Percentiles rank a stretch among this genome's conserved stretches.
These are phyloP conservation scores for Euphorbia celastroides DNA, from an alignment of 441 rosid genomes.

Conservation along the genomic window DNA sequence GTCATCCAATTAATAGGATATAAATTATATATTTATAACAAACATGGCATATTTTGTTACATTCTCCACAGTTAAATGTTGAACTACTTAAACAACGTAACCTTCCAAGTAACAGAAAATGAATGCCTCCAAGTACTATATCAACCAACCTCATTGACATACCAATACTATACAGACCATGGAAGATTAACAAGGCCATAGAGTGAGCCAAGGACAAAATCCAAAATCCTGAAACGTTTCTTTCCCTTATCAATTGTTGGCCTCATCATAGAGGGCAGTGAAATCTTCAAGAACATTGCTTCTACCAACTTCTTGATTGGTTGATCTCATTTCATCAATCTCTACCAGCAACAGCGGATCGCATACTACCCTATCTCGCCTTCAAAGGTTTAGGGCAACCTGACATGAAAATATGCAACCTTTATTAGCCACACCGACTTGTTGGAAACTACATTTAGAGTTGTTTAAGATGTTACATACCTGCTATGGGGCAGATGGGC, in stretches of 20 bases:
- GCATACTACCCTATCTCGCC: conserved; percentile 41
- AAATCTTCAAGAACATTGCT: conserved; percentile 65
- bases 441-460: neutral
- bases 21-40: no score
- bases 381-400: conserved; percentile 66
- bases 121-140: no score
- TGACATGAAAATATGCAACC: conserved; percentile 21
- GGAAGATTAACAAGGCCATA: no score
- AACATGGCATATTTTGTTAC: no score
- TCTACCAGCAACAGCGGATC: conserved; percentile 61
- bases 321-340: conserved; percentile 60
- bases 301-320: conserved; percentile 36
- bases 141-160: no score
- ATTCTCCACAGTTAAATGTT: no score
- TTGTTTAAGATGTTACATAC: conserved; percentile 26
- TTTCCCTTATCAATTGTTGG: conserved; percentile 18
- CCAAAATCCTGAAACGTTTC: no score
- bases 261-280: conserved; percentile 44
- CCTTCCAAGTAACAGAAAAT: no score
- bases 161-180: no score
- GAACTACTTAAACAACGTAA: no score
- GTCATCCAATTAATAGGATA: no score
- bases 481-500: conserved; percentile 66
- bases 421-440: conserved; percentile 2
- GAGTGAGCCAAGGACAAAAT: no score